Evolutionary conservation across 257 asterid genomes (phyloP), one percentile per base, ranked within the genome.

Genomic region (Jacaranda mimosifolia): DNA sequence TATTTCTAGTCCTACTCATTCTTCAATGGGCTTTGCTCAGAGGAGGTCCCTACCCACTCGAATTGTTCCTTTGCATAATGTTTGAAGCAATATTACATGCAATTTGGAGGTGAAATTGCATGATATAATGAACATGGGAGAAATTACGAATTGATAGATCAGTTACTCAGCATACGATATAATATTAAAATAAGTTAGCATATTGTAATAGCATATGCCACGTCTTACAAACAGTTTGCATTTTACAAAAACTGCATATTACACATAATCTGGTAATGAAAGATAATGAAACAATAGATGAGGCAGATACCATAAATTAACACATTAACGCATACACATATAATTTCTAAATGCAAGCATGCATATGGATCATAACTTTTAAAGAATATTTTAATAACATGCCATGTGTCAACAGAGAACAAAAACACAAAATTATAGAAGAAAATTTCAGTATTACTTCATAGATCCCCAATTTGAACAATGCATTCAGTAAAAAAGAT

Each of bases 11-110:
- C n/a, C 32, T 17, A 55, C 8, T 55, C 52, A 4, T 76, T 88
- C 92, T 82, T 86, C 92, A 43, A 82, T 84, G 69, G 84, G 80
- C 83, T 88, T 86, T 57, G 86, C 90, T 78, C 84, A 87, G 39
- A 84, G 87, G 55, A 88, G 83, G 65, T 88, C 90, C 78, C 62
- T 86, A 59, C 89, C 89, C 32, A 26, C 32, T 26, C 32, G 32
- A 26, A 26, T 70, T 83, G 87, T 84, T 78, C 86, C 87, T 90
- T 88, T 14, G 49, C 8, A 40, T 40, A 0, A 17, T 55, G 7
- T 8, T 17, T 3, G 17, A 70, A 73, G 79, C 60, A 4, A 52
- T 52, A 52, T 79, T 19, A 70, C 45, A n/a, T 53, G 68, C 65
- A 68, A 59, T 15, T 64, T 10, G 40, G 56, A 18, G 18, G 14